These are phyloP conservation scores for Colletotrichum lini DNA, from an alignment of 2,329 filamentous ascomycete species.

Conservation along the genomic window DNA sequence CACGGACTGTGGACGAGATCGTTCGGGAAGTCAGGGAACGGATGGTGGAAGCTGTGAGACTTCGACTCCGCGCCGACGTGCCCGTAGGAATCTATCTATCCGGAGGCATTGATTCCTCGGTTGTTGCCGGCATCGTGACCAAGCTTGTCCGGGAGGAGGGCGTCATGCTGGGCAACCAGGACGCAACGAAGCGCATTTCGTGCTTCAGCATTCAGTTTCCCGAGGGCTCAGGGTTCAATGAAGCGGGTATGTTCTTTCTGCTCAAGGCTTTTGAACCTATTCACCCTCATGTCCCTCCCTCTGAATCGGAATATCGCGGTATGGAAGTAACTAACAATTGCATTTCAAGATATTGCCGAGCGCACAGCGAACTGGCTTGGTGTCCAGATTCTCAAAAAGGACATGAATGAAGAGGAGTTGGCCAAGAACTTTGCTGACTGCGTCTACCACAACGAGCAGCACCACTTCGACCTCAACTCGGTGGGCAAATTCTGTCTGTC, in stretches of 20 bases:
- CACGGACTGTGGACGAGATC: slow-evolving; percentile 64
- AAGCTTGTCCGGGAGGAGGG: slow-evolving; percentile 63
- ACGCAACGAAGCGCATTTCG: slow-evolving; percentile 46
- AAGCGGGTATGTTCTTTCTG: slow-evolving; percentile 54
- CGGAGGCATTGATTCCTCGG: slow-evolving; percentile 71
- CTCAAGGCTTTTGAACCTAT: too few relatives aligned
- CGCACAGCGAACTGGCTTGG: slow-evolving; percentile 53
- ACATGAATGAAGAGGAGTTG: slow-evolving; percentile 49
- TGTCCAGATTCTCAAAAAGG: slow-evolving; percentile 47
- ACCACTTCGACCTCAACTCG: slow-evolving; percentile 63
- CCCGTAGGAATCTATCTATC: slow-evolving; percentile 70
- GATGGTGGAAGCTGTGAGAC: slow-evolving; percentile 64
- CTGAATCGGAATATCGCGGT: rapidly evolving
- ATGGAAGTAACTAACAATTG: not conserved
- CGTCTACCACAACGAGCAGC: slow-evolving; percentile 51
- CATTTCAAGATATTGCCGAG: slow-evolving; percentile 47
- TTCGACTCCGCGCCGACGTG: slow-evolving; percentile 70
- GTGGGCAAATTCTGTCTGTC: slow-evolving; percentile 67
- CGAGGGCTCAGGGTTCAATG: slow-evolving; percentile 63
- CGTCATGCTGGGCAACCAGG: slow-evolving; percentile 59
- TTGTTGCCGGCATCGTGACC: slow-evolving; percentile 69
- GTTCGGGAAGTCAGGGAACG: slow-evolving; percentile 63
- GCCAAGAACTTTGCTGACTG: slow-evolving; percentile 50
- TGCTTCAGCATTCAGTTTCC: slow-evolving; percentile 68
- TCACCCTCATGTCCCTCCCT: too few relatives aligned